These are phyloP conservation scores for Leccinum rimulosum DNA, from an alignment of 768 basidiomycete species.

Conservation along the genomic window DNA sequence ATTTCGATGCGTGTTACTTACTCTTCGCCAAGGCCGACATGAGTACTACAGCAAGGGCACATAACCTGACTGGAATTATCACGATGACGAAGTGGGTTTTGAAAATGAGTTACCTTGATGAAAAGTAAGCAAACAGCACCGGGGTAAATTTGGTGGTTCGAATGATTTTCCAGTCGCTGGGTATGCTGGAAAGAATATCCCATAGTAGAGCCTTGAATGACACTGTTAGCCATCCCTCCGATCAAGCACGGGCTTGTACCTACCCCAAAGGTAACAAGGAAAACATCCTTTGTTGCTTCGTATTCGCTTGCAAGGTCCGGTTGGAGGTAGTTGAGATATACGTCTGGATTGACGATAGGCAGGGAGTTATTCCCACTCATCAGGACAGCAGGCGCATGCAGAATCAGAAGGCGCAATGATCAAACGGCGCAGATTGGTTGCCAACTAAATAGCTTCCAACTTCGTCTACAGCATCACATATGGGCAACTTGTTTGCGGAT, in stretches of 20 bases:
- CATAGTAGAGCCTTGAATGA: slow-evolving; percentile 21
- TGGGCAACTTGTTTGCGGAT: not conserved
- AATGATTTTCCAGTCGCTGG: slow-evolving; percentile 18
- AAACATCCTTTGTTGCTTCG: slow-evolving; percentile 17
- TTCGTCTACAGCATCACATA: not conserved
- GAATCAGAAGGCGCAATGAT: not conserved
- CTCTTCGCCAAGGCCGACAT: slow-evolving; percentile 20
- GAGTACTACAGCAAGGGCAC: slow-evolving; percentile 18
- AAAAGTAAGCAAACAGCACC: slow-evolving; percentile 22
- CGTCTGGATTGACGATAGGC: slow-evolving; percentile 18
- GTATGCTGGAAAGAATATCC: slow-evolving; percentile 27
- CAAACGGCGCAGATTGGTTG: not conserved
- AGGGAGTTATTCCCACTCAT: slow-evolving; percentile 7
- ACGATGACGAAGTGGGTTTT: not conserved
- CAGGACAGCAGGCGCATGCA: not conserved
- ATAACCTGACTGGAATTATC: slow-evolving; percentile 12
- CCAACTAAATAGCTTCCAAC: not conserved
- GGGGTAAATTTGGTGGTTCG: slow-evolving; percentile 13
- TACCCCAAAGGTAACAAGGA: slow-evolving; percentile 24
- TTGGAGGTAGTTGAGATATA: slow-evolving; percentile 28
- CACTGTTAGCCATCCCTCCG: slow-evolving; percentile 1
- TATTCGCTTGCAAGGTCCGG: slow-evolving; percentile 20
- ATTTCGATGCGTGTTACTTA: slow-evolving; percentile 2
- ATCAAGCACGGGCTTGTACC: not conserved
- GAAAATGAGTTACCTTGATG: slow-evolving; percentile 17